Percentiles rank a stretch among this genome's conserved stretches.
Evolutionary conservation across 306 rosid species (phyloP).

Genomic region (Biancaea sappan): DNA sequence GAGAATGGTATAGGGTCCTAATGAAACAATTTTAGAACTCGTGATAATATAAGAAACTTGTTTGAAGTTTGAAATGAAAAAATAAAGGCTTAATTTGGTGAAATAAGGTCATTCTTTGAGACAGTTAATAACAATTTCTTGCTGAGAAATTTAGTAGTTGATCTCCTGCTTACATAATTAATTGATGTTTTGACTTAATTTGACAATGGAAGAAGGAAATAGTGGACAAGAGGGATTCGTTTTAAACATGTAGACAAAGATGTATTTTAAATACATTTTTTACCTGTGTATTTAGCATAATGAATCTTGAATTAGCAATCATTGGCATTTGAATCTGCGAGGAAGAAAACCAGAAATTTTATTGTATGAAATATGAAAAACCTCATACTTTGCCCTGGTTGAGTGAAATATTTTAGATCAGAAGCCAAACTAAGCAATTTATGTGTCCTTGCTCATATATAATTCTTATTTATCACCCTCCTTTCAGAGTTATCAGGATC

Average conservation of each 20-base stretch:
- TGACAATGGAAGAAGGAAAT: neutral
- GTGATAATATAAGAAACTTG: neutral
- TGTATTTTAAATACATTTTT: neutral
- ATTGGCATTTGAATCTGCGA: neutral
- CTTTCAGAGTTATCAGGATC: slow-evolving; percentile 68
- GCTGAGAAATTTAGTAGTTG: slow-evolving; percentile 9
- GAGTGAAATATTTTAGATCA: slow-evolving; percentile 10
- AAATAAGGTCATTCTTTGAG: slow-evolving; percentile 13
- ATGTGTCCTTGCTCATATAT: neutral
- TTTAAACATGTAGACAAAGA: neutral
- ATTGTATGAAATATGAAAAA: too few relatives aligned
- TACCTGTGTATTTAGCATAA: neutral
- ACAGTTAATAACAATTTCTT: slow-evolving; percentile 12
- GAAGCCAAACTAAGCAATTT: slow-evolving; percentile 1
- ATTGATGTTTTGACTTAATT: neutral
- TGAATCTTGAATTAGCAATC: slow-evolving; percentile 17
- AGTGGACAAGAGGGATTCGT: neutral
- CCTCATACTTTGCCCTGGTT: too few relatives aligned
- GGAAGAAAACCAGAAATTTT: neutral
- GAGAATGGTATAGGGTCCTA: neutral
- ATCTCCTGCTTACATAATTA: neutral
- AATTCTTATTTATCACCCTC: slow-evolving; percentile 24
- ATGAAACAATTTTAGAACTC: slow-evolving; percentile 3
- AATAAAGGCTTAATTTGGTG: neutral
- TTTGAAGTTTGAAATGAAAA: slow-evolving; percentile 7